Conservation (phyloP, 2,329 filamentous ascomycete species). For the Neonectria sp. region DNA sequence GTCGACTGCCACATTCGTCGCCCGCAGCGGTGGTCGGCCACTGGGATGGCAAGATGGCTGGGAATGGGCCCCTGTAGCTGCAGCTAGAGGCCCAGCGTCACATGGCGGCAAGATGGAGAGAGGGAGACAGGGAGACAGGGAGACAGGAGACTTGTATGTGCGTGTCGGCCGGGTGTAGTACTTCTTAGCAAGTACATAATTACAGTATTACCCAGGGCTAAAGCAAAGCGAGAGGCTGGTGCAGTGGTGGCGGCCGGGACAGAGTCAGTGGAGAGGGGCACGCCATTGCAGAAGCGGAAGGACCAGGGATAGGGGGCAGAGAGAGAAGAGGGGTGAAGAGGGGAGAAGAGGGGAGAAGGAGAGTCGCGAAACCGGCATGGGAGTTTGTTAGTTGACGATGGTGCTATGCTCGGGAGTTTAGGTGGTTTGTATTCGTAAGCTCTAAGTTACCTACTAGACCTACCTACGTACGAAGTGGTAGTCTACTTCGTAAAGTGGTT, state of each 20-base stretch:
- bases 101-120: conserved; percentile 35
- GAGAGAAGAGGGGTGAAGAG: not conserved
- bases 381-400: not conserved
- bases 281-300: conserved; percentile 32
- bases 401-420: not conserved
- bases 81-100: conserved; percentile 45
- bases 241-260: conserved; percentile 12
- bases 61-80: conserved; percentile 44
- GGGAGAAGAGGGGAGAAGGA: not conserved
- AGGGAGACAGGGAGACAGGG: too few species aligned
- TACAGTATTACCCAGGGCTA: conserved; percentile 6
- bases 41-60: conserved; percentile 47
- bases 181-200: conserved; percentile 2
- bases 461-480: too few species aligned
- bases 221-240: conserved; percentile 21
- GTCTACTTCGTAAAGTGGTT: not conserved
- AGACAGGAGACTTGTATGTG: conserved; percentile 1
- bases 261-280: conserved; percentile 15
- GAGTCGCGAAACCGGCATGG: not conserved
- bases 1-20: conserved; percentile 43
- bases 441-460: too few species aligned
- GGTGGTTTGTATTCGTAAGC: not conserved
- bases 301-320: conserved; percentile 14
- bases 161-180: conserved; percentile 16
- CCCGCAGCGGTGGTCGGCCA: conserved; percentile 39